A percentile compares a stretch with the other conserved stretches of the same genome.
These are phyloP conservation scores for Cladosporium sp. DNA, from an alignment of 2,329 filamentous ascomycete genomes.

Conservation along the genomic window DNA sequence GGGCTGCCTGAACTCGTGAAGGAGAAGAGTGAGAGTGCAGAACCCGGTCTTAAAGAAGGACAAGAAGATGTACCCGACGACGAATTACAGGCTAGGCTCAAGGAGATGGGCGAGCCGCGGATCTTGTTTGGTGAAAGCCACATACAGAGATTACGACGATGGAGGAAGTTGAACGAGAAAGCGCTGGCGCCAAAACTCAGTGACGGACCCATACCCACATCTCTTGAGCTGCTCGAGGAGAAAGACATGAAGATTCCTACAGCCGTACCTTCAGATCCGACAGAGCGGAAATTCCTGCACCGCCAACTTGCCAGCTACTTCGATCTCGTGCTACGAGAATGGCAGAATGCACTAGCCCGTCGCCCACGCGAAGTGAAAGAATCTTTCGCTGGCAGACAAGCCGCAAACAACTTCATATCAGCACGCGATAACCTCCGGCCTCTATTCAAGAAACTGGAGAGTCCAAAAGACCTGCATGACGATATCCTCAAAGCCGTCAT, in stretches of 20 bases:
- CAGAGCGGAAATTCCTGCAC: conserved; percentile 68
- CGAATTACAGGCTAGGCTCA: conserved; percentile 64
- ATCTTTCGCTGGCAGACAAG: conserved; percentile 75
- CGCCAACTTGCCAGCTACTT: conserved; percentile 92
- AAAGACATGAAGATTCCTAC: conserved; percentile 80
- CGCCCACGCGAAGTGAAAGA: conserved; percentile 57
- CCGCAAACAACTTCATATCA: conserved; percentile 79
- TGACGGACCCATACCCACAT: conserved; percentile 81
- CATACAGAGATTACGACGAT: conserved; percentile 63
- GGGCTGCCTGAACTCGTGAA: conserved; percentile 71
- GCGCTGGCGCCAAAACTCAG: conserved; percentile 45
- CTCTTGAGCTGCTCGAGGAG: conserved; percentile 72
- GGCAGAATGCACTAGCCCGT: conserved; percentile 69
- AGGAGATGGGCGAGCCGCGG: conserved; percentile 68
- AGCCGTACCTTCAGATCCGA: conserved; percentile 58
- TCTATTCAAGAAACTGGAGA: conserved; percentile 85
- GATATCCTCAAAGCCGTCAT: conserved; percentile 66
- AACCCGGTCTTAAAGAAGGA: conserved; percentile 24
- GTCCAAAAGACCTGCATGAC: conserved; percentile 70
- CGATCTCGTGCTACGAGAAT: conserved; percentile 88
- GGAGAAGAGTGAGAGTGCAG: conserved; percentile 41
- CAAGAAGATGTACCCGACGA: conserved; percentile 66
- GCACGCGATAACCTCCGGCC: conserved; percentile 84
- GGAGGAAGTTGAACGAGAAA: conserved; percentile 55
- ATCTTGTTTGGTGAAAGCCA: conserved; percentile 79